Base-by-base conservation (phyloP, 148 eudicot genomes). In the Rhododendron henanense region DNA sequence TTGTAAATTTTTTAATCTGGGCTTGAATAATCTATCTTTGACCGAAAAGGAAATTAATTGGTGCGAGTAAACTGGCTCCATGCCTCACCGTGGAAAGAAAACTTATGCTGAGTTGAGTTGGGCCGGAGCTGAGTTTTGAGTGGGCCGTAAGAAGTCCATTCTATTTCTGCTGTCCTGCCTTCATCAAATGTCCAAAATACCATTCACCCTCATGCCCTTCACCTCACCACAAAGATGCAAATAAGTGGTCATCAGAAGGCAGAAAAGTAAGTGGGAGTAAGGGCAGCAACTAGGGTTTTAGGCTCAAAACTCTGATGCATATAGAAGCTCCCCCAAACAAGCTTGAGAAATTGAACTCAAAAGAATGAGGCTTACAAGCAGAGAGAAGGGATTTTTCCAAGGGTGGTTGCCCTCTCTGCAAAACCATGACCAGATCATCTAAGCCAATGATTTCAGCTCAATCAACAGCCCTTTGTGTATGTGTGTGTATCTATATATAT, bases 361-460 rank as follows among this genome's bases (percentile, higher is more conserved):
- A 31, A 31, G 76, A 71, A 71, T 71, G 76, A 71, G 76, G 76
- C 76, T 71, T 13, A 0, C 0, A 31, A 31, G 76, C 39, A 71
- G 41, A 71, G 76, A 71, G 76, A 59, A 28, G 2, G 76, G 76
- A 1, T 31, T 71, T 71, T 71, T 13, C 19, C 5, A 14, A 31
- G 76, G 76, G 76, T 71, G 76, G 76, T 71, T 71, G 76, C 8
- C 76, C 39, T 28, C 76, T 71, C 76, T 71, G 76, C 39, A 71
- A 71, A 71, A 31, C 18, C 18, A 71, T 71, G 76, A 14, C 15
- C 76, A 65, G 33, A 65, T n/a, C 69, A 63, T 63, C 25, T 4
- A 69, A 31, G 76, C 76, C 76, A 71, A 31, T 71, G 76, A 71
- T 71, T 71, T 71, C 76, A 31, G 2, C 39, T 71, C 76, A 71